Conservation (phyloP, 768 basidiomycete genomes). For the Galerina marginata region DNA sequence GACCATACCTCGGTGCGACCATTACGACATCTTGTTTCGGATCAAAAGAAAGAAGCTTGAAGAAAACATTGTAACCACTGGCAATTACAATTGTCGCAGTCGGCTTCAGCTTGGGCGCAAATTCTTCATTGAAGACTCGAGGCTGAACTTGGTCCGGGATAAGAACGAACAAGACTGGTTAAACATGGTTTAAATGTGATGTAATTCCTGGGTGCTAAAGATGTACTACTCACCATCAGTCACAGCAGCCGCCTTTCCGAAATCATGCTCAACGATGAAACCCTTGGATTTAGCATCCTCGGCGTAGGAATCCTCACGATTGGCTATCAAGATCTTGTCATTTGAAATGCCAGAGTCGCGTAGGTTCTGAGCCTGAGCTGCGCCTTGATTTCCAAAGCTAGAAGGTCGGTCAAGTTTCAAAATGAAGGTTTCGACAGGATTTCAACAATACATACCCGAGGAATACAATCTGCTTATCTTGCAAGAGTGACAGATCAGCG, state of each 20-base stretch:
- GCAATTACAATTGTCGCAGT: conserved; percentile 59
- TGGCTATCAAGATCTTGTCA: conserved; percentile 64
- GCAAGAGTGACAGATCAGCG: conserved; percentile 54
- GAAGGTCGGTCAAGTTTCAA: neutral
- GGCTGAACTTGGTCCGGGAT: conserved; percentile 72
- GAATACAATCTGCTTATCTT: conserved; percentile 61
- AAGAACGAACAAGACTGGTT: conserved; percentile 60
- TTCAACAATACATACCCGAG: conserved; percentile 47
- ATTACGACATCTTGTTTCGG: conserved; percentile 63
- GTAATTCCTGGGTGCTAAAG: neutral
- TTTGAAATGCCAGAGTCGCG: conserved; percentile 68
- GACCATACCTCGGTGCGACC: conserved; percentile 63
- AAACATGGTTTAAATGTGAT: neutral
- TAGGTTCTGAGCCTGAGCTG: conserved; percentile 69
- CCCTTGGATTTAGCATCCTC: conserved; percentile 60
- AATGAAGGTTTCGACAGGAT: neutral
- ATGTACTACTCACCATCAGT: conserved; percentile 52
- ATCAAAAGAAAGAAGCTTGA: conserved; percentile 58
- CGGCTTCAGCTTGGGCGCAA: conserved; percentile 56
- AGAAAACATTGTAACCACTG: conserved; percentile 71
- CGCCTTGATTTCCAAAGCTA: conserved; percentile 71
- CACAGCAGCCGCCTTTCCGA: conserved; percentile 55
- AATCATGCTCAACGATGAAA: conserved; percentile 62
- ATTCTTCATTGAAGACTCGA: conserved; percentile 60
- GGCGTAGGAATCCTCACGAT: conserved; percentile 62